Percentiles rank a stretch among this genome's conserved stretches.
phyloP scores from a whole-genome alignment of 2,329 filamentous ascomycete species.

The Fusarium coicis region DNA sequence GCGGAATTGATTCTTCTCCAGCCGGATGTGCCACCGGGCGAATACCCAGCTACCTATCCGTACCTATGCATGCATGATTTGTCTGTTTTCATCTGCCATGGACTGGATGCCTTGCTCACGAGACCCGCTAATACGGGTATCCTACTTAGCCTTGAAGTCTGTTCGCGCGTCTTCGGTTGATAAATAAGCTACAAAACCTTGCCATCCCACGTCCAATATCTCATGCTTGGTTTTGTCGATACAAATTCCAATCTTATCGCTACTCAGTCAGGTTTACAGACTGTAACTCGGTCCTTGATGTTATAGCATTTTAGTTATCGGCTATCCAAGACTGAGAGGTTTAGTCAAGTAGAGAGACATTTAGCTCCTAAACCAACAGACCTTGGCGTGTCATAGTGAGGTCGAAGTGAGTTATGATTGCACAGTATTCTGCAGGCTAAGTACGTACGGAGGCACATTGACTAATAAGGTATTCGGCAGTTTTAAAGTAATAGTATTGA shows the following conservation, averaged over 20 bases:
- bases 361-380: neutral
- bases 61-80: neutral
- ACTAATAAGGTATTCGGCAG: constrained; percentile 5
- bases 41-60: neutral
- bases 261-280: neutral
- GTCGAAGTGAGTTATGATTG: neutral
- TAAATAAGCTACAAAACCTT: neutral
- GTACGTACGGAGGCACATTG: neutral
- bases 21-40: neutral
- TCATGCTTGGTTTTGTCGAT: neutral
- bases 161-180: neutral
- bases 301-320: neutral
- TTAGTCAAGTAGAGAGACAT: neutral
- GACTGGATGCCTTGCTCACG: neutral
- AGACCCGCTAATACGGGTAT: neutral
- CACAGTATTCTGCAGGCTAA: neutral
- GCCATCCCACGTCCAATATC: neutral
- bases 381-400: neutral
- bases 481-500: constrained; percentile 12
- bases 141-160: neutral
- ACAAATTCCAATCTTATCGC: neutral
- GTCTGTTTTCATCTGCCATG: neutral
- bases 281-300: neutral
- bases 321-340: neutral
- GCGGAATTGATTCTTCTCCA: neutral